Percentiles rank a stretch among this genome's conserved stretches.
These are phyloP conservation scores for Pseudoscleropodium purum DNA, from an alignment of 225 moss, liverwort and hornwort genomes.

Conservation along the genomic window DNA sequence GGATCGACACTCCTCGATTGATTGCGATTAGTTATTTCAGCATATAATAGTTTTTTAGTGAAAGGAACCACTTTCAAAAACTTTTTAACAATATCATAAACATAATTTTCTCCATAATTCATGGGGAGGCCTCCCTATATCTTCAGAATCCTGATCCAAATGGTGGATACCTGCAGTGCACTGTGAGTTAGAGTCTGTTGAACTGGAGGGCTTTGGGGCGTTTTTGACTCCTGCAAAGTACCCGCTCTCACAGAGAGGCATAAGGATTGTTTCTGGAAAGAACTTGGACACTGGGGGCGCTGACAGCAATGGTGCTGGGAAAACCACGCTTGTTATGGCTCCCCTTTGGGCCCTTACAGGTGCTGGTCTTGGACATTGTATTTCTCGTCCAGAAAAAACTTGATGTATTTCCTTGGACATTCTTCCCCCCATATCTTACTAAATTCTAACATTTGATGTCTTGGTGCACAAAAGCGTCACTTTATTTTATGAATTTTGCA, in stretches of 20 bases:
- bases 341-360: constrained; percentile 99
- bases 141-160: background rate
- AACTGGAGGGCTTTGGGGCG: constrained; percentile 91
- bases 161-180: constrained; percentile 46
- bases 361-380: constrained; percentile 1
- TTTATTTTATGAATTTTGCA: background rate
- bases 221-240: constrained; percentile 60
- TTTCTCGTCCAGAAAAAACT: background rate
- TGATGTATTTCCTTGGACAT: background rate
- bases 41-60: background rate
- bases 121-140: background rate
- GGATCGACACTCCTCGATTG: background rate
- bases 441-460: background rate
- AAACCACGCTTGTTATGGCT: constrained; percentile 98
- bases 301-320: constrained; percentile 98
- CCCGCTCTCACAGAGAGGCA: constrained; percentile 69
- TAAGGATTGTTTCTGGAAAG: constrained; percentile 83
- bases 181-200: constrained; percentile 61
- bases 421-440: background rate
- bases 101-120: background rate
- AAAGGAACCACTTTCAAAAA: background rate
- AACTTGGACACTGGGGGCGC: constrained; percentile 82
- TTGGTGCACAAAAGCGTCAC: background rate
- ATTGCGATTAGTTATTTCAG: background rate
- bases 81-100: background rate